A percentile compares a stretch with the other conserved stretches of the same genome.
These are phyloP conservation scores for Globisporangium mamillatum DNA, from an alignment of 352 stramenopile genomes.

Conservation along the genomic window DNA sequence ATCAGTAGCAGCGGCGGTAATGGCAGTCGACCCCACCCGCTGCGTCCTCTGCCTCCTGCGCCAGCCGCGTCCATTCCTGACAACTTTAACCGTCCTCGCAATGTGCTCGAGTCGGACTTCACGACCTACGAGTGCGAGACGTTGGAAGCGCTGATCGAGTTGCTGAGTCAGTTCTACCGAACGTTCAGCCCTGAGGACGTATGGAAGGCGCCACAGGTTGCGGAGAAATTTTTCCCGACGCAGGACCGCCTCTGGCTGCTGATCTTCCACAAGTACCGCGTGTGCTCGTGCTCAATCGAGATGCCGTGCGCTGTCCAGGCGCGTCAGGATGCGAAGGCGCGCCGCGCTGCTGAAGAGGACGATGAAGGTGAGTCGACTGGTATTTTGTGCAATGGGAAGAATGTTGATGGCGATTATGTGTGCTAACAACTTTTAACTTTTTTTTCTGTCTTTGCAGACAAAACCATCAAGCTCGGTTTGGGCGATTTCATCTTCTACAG, in stretches of 20 bases:
- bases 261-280: slow-evolving; percentile 87
- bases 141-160: slow-evolving; percentile 62
- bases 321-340: slow-evolving; percentile 48
- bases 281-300: slow-evolving; percentile 80
- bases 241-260: slow-evolving; percentile 77
- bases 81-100: slow-evolving; percentile 43
- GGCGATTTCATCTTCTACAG: slow-evolving; percentile 99
- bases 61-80: slow-evolving; percentile 7
- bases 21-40: slow-evolving; percentile 18
- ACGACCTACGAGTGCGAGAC: slow-evolving; percentile 76
- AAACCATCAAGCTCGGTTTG: slow-evolving; percentile 92
- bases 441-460: slow-evolving; percentile 31
- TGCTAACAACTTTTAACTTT: slow-evolving; percentile 1
- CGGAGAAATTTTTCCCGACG: slow-evolving; percentile 77
- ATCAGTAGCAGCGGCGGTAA: neutral
- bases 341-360: slow-evolving; percentile 44
- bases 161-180: slow-evolving; percentile 68
- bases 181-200: slow-evolving; percentile 78
- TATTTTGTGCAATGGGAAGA: neutral
- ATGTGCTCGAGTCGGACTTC: slow-evolving; percentile 74
- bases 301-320: slow-evolving; percentile 72
- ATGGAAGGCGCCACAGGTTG: slow-evolving; percentile 77
- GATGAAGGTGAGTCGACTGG: slow-evolving; percentile 38
- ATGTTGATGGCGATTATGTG: slow-evolving; percentile 1
- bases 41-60: slow-evolving; percentile 22